Evolutionary conservation across 2,329 filamentous ascomycete species (phyloP).

Genomic region (Trichoderma guizhouense): DNA sequence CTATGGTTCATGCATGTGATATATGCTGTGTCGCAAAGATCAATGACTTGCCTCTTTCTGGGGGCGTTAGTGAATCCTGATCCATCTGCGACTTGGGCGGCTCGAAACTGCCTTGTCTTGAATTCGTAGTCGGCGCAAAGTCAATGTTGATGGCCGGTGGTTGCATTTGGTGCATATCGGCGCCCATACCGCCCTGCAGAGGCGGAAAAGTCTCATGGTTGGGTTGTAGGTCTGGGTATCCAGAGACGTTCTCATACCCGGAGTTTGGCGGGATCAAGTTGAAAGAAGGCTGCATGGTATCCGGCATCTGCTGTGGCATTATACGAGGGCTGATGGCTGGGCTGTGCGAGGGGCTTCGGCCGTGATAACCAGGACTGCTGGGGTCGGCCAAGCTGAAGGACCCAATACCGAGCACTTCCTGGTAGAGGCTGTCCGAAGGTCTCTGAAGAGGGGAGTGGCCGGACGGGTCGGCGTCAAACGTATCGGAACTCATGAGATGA

Average conservation of each 20-base stretch:
- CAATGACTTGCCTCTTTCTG: constrained; percentile 58
- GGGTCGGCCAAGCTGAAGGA: constrained; percentile 76
- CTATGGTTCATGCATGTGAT: neutral
- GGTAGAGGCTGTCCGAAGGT: constrained; percentile 71
- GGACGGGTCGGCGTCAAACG: constrained; percentile 68
- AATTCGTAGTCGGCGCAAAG: constrained; percentile 75
- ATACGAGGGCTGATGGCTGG: constrained; percentile 64
- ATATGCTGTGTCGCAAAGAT: neutral
- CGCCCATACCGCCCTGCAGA: constrained; percentile 44
- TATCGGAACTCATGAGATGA: constrained; percentile 72
- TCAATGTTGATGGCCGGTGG: constrained; percentile 96
- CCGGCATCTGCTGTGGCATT: constrained; percentile 54
- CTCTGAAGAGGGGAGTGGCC: constrained; percentile 78
- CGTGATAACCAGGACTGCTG: constrained; percentile 63
- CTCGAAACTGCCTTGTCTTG: constrained; percentile 32
- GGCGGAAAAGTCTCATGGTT: constrained; percentile 51
- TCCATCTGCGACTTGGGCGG: constrained; percentile 63
- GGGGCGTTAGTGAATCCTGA: constrained; percentile 79
- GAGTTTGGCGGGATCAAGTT: constrained; percentile 41
- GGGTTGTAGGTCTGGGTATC: constrained; percentile 38
- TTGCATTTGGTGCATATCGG: constrained; percentile 73
- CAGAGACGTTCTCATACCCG: constrained; percentile 35
- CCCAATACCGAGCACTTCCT: constrained; percentile 73
- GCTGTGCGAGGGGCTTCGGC: constrained; percentile 76
- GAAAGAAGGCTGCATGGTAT: constrained; percentile 46